Conservation (phyloP, 441 rosid species). For the Breynia disticha region DNA sequence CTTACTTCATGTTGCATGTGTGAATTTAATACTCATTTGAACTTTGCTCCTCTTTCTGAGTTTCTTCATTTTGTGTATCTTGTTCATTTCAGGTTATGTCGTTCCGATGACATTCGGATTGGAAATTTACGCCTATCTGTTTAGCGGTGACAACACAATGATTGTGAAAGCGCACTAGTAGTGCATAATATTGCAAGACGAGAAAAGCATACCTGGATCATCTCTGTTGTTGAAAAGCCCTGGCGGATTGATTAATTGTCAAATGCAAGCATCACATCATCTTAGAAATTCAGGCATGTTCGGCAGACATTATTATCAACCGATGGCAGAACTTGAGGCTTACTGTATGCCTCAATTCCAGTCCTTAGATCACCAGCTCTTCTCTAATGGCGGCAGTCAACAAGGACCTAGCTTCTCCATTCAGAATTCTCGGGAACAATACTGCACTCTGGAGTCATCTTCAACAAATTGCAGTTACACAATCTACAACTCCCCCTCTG, state of each 20-base stretch:
- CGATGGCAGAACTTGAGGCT: not conserved
- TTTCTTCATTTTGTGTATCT: slow-evolving; percentile 1
- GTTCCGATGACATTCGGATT: slow-evolving; percentile 1
- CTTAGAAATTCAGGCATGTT: not conserved
- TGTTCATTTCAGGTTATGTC: slow-evolving; percentile 16
- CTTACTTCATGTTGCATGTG: too few species aligned
- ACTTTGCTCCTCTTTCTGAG: not conserved
- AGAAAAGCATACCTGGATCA: slow-evolving; percentile 5
- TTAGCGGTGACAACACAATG: not conserved
- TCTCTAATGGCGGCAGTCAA: slow-evolving; percentile 19
- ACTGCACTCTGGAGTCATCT: slow-evolving; percentile 60
- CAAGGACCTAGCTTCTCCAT: slow-evolving; percentile 21
- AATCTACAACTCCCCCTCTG: slow-evolving; percentile 32
- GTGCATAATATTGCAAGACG: slow-evolving; percentile 7
- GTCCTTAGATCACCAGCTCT: slow-evolving; percentile 1
- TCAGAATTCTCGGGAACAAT: slow-evolving; percentile 31
- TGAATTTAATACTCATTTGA: not conserved
- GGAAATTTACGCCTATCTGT: slow-evolving; percentile 2
- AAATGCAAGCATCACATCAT: not conserved
- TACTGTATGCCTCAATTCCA: not conserved
- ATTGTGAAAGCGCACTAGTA: slow-evolving; percentile 1
- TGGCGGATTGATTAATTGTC: slow-evolving; percentile 1
- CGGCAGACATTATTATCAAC: not conserved
- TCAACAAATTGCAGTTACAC: slow-evolving; percentile 28
- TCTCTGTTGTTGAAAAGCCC: slow-evolving; percentile 1